These are phyloP conservation scores for Penicillium flavigenum DNA, from an alignment of 495 filamentous ascomycete genomes.

Conservation along the genomic window DNA sequence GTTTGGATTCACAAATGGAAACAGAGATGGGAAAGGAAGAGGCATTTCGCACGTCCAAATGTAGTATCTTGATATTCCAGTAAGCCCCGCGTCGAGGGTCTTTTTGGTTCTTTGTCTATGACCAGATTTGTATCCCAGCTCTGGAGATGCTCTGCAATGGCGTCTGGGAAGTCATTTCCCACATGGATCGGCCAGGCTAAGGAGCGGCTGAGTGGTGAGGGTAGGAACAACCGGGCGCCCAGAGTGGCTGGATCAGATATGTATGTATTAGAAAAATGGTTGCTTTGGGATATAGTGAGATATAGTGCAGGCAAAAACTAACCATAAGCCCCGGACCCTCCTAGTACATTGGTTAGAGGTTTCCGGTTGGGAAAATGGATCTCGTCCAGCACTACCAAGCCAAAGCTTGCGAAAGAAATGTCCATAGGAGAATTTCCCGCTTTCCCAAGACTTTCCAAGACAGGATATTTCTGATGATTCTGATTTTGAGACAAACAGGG, in stretches of 20 bases:
- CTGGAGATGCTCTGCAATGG: conserved; percentile 53
- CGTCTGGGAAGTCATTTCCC: conserved; percentile 72
- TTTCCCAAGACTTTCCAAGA: too few relatives aligned
- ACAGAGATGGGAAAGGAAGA: background rate
- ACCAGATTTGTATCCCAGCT: conserved; percentile 64
- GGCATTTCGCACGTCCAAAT: conserved; percentile 40
- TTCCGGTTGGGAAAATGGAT: conserved; percentile 25
- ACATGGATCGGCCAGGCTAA: conserved; percentile 82
- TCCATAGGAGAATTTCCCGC: conserved; percentile 3
- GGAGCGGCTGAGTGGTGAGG: conserved; percentile 30
- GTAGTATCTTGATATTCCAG: conserved; percentile 34
- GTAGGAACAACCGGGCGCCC: conserved; percentile 33
- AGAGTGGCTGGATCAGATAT: conserved; percentile 28
- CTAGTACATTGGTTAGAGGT: conserved; percentile 32
- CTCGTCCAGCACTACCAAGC: conserved; percentile 39
- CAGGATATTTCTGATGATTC: too few relatives aligned
- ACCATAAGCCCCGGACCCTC: conserved; percentile 41
- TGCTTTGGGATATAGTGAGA: background rate
- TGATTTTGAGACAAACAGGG: too few relatives aligned
- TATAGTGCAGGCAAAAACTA: conserved; percentile 1
- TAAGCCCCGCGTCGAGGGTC: conserved; percentile 37
- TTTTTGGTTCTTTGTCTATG: conserved; percentile 76
- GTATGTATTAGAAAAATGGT: background rate
- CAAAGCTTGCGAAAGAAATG: conserved; percentile 34
- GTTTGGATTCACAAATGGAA: background rate